Evolutionary conservation across 169 alveolate genomes (phyloP), one percentile per base, ranked within the genome.

Genomic region (Plasmodium sp.): DNA sequence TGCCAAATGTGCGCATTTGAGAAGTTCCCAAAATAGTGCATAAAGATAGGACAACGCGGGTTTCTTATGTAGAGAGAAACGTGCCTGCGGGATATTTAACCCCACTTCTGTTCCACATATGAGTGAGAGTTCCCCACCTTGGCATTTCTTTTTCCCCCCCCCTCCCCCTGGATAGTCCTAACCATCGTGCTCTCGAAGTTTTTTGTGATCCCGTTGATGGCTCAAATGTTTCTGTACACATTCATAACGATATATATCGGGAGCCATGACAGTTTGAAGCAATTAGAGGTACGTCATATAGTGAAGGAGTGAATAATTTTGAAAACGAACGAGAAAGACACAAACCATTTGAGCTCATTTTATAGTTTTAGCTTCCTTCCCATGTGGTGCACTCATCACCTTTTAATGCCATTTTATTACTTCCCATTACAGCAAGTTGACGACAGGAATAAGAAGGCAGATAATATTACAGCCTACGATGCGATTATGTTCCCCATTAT

Each of bases 401-500:
- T 16, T 27, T 27, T 67, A 67, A 67, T 67, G 5, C 34, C 33
- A 18, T n/a, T 43, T 43, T 51, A 12, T 80, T 56, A 18, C 39
- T 5, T 67, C 77, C n/a, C 39, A 67, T 39, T 67, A 27, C 77
- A 27, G 39, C 72, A 90, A 90, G 41, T 74, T 18, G 94, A 90
- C 16, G 94, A 90, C 16, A 72, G 34, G 67, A 71, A 12, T 18
- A 75, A 86, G 48, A 90, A 80, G 84, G 31, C 94, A 18, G 94
- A 90, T 48, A 80, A 90, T 31, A 90, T 92, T 54, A 92, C 95
- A 31, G 85, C 86, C 18, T 83, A 84, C 77, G 95, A 92, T 80
- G 95, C 95, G 12, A 79, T 92, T 22, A 81, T 92, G 86, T 92
- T 92, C 73, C 95, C 95, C 39, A 83, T 92, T 39, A 84, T 84